phyloP scores from a whole-genome alignment of 192 early-diverging fungal genomes.

The Podila verticillata region DNA sequence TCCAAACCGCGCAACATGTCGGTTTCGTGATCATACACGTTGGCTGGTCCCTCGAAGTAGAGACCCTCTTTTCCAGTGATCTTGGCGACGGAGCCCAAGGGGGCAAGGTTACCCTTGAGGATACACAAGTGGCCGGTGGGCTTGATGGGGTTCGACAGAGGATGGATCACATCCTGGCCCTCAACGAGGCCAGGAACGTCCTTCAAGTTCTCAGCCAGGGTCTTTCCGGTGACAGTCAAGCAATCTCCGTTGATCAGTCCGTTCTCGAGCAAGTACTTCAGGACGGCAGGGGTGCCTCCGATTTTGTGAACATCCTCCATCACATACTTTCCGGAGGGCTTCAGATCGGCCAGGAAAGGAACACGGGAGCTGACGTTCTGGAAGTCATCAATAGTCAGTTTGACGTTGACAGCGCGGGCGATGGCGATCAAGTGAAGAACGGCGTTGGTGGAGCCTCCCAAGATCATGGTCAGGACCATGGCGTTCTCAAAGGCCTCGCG shows the following conservation, averaged over 20 bases:
- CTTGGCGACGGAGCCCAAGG: conserved; percentile 97
- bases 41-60: conserved; percentile 85
- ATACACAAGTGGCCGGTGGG: conserved; percentile 94
- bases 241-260: conserved; percentile 87
- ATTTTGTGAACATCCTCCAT: conserved; percentile 96
- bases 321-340: conserved; percentile 97
- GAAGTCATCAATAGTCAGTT: conserved; percentile 94
- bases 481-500: conserved; percentile 95
- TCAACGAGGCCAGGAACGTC: conserved; percentile 77
- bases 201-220: conserved; percentile 92
- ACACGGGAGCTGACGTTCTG: conserved; percentile 88
- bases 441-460: conserved; percentile 98
- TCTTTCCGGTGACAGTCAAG: conserved; percentile 98
- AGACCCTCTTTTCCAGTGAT: conserved; percentile 99
- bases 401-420: conserved; percentile 84
- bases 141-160: conserved; percentile 91
- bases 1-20: conserved; percentile 93
- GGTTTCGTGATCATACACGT: conserved; percentile 93
- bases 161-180: conserved; percentile 89
- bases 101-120: conserved; percentile 93
- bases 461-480: conserved; percentile 90
- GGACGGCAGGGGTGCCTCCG: conserved; percentile 94
- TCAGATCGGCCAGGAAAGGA: conserved; percentile 97
- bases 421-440: conserved; percentile 97
- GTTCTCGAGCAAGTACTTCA: conserved; percentile 92